Base-by-base conservation (phyloP, 1,284 basidiomycete species). In the Cystodermella granulosa region DNA sequence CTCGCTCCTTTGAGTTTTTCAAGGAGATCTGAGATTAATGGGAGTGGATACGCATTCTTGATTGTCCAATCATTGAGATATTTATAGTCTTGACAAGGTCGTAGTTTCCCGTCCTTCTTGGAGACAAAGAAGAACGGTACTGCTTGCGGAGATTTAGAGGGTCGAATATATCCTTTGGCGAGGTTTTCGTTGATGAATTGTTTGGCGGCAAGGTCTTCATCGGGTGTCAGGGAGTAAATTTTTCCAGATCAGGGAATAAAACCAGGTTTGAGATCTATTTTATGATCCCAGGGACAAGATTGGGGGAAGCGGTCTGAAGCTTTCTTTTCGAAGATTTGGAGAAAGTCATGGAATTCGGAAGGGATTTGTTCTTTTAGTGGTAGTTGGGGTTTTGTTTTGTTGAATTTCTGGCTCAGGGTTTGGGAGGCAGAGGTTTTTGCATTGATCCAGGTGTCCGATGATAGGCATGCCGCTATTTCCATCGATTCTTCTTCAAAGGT, bases 121-220 rank as follows among this genome's bases (percentile, higher is more conserved):
- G 60, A 60, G 11, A 70, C 60, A 46, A 73, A 74, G 16, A 75
- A 60, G 31, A 72, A 55, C 0, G 67, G 62, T 0, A 68, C 55
- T 1, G 54, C 62, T n/a, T 56, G 51, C 3, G 58, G 58, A 1
- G 62, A 61, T 21, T 58, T 64, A 1, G 63, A 65, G 15, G 47
- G 55, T 21, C 50, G 16, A 38, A 65, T 66, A 3, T 43, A 43
- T 14, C 55, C 52, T n/a, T 34, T 51, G 15, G 18, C 11, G 1
- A 66, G 50, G 35, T 62, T 62, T 35, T 68, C 65, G 1, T 64
- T 50, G 2, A 69, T n/a, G 49, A 61, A 68, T 26, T 49, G 46
- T 15, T 57, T 47, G 2, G 65, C 39, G 16, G 52, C 42, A 20
- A 47, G 22, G 36, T 59, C 55, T 50, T 68, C 61, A 1, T 20